phyloP scores from a whole-genome alignment of 2,329 filamentous ascomycete species.

The Penicillium sclerotigenum region DNA sequence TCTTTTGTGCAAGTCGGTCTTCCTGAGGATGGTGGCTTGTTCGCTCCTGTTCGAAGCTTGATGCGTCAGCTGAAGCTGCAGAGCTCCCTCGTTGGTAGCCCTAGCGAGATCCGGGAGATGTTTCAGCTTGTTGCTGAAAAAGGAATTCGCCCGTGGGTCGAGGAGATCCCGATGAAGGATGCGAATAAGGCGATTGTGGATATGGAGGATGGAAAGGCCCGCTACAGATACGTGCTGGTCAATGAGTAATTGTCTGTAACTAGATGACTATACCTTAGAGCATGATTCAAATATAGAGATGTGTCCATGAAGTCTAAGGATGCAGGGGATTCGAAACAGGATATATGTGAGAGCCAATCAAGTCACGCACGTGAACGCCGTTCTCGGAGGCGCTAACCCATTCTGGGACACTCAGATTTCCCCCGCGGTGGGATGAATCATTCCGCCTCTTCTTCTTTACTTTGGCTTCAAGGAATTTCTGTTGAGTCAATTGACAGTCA shows the following conservation, averaged over 20 bases:
- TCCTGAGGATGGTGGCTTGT: conserved; percentile 57
- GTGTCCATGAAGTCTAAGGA: not conserved
- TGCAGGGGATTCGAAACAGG: not conserved
- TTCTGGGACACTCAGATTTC: conserved; percentile 7
- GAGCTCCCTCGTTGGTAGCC: conserved; percentile 46
- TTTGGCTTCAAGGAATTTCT: conserved; percentile 2
- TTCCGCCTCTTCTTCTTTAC: conserved; percentile 1
- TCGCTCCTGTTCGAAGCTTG: conserved; percentile 55
- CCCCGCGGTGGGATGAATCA: conserved; percentile 24
- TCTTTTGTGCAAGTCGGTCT: conserved; percentile 64
- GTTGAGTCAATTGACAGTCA: not conserved
- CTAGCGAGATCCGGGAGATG: conserved; percentile 45
- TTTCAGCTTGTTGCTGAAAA: conserved; percentile 43
- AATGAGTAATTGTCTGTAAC: conserved; percentile 32
- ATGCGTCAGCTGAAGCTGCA: conserved; percentile 54
- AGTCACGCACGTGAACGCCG: conserved; percentile 27
- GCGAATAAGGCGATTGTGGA: conserved; percentile 45
- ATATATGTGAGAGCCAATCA: not conserved
- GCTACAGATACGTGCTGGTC: conserved; percentile 47
- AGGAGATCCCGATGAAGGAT: conserved; percentile 44
- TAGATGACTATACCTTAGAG: not conserved
- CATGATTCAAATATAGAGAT: not conserved
- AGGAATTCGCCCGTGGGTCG: conserved; percentile 42
- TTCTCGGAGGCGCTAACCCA: conserved; percentile 28
- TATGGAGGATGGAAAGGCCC: conserved; percentile 45